A percentile compares a stretch with the other conserved stretches of the same genome.
These are phyloP conservation scores for Groenewaldozyma auringiensis DNA, from an alignment of 1,139 yeast species.

Conservation along the genomic window DNA sequence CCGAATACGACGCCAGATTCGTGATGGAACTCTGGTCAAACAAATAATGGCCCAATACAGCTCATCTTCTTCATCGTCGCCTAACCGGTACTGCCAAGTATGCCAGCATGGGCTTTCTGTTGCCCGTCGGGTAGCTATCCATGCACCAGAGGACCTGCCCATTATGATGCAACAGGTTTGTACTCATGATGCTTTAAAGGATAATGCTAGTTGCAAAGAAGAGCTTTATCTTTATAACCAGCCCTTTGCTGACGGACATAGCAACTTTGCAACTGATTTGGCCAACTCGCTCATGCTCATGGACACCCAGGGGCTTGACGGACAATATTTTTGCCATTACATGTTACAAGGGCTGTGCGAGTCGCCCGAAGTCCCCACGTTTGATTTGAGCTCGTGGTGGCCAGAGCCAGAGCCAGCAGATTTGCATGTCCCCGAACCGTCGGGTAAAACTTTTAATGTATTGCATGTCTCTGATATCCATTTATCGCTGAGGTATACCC, in stretches of 20 bases:
- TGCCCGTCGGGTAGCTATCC: conserved; percentile 12
- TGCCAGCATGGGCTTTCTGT: conserved; percentile 14
- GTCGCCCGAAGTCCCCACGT: conserved; percentile 38
- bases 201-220: conserved; percentile 3
- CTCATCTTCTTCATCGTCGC: neutral
- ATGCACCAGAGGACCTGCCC: conserved; percentile 12
- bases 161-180: conserved; percentile 11
- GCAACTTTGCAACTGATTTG: conserved; percentile 32
- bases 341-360: conserved; percentile 38
- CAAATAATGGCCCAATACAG: neutral
- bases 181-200: conserved; percentile 7
- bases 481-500: conserved; percentile 46
- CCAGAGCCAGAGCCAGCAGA: conserved; percentile 33
- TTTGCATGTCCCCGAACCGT: conserved; percentile 31
- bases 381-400: conserved; percentile 40
- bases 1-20: conserved; percentile 2
- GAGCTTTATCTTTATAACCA: conserved; percentile 4
- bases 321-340: conserved; percentile 47
- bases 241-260: conserved; percentile 10
- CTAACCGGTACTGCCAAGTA: conserved; percentile 10
- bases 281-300: conserved; percentile 41
- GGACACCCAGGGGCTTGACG: conserved; percentile 42
- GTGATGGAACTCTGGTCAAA: neutral
- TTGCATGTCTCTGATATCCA: conserved; percentile 62
- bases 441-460: conserved; percentile 47